phyloP scores from a whole-genome alignment of 495 filamentous ascomycete species.

The Lepraria neglecta region DNA sequence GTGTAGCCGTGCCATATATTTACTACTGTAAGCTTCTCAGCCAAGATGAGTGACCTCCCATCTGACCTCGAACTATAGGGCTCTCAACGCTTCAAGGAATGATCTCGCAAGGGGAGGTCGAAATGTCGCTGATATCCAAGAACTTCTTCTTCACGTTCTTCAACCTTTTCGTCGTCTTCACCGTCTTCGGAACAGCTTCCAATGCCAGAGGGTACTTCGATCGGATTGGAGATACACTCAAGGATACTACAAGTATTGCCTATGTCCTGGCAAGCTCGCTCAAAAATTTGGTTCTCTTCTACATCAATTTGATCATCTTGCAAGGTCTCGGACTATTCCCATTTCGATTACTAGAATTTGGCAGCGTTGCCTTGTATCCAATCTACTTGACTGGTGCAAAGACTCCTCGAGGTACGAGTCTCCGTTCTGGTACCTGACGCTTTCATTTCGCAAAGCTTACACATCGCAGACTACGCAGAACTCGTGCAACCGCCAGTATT shows the following conservation, averaged over 20 bases:
- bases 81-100: slow-evolving; percentile 86
- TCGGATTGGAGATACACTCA: slow-evolving; percentile 63
- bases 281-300: slow-evolving; percentile 68
- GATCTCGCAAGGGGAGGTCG: slow-evolving; percentile 91
- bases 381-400: slow-evolving; percentile 70
- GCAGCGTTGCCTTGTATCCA: slow-evolving; percentile 77
- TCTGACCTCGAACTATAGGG: slow-evolving; percentile 36
- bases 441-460: background rate
- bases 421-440: background rate
- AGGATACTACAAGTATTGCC: slow-evolving; percentile 73
- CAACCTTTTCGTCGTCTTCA: slow-evolving; percentile 95
- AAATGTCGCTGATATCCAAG: slow-evolving; percentile 91
- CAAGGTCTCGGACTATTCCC: slow-evolving; percentile 90
- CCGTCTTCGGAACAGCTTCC: slow-evolving; percentile 78
- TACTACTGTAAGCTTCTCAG: slow-evolving; percentile 65
- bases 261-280: slow-evolving; percentile 69
- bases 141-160: slow-evolving; percentile 99
- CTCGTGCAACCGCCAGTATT: slow-evolving; percentile 78
- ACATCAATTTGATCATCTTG: slow-evolving; percentile 89
- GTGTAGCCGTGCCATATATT: slow-evolving; percentile 82
- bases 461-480: slow-evolving; percentile 65
- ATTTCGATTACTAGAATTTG: slow-evolving; percentile 85
- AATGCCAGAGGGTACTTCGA: slow-evolving; percentile 57
- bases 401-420: slow-evolving; percentile 61
- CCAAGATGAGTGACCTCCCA: background rate